Conservation (phyloP, 2,329 filamentous ascomycete genomes). For the Diaporthe velutina region DNA sequence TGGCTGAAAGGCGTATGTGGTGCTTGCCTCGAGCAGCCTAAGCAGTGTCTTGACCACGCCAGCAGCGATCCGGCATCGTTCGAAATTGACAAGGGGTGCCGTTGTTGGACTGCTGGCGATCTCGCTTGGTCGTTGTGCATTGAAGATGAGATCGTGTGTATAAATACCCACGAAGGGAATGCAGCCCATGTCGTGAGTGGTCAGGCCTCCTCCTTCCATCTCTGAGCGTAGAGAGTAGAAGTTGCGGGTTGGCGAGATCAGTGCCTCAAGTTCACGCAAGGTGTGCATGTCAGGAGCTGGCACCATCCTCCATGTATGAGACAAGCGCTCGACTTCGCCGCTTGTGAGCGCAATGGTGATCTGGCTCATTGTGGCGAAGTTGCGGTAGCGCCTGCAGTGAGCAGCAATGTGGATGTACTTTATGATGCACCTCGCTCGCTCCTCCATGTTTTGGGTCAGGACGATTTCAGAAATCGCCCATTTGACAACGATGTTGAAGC, state of each 20-base stretch:
- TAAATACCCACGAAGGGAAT: constrained; percentile 89
- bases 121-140: constrained; percentile 82
- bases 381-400: constrained; percentile 81
- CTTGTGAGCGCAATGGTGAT: constrained; percentile 82
- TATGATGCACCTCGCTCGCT: constrained; percentile 81
- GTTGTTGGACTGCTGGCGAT: constrained; percentile 76
- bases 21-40: constrained; percentile 83
- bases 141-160: constrained; percentile 86
- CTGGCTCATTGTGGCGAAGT: constrained; percentile 88
- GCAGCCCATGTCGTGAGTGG: constrained; percentile 74
- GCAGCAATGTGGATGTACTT: constrained; percentile 86
- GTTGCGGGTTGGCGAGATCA: constrained; percentile 83
- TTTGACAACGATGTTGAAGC: constrained; percentile 90
- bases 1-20: constrained; percentile 79
- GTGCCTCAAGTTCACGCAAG: constrained; percentile 75
- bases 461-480: constrained; percentile 87
- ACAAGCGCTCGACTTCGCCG: constrained; percentile 76
- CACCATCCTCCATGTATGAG: constrained; percentile 79
- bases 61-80: constrained; percentile 82
- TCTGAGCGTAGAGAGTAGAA: constrained; percentile 82
- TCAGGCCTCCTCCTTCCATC: constrained; percentile 76
- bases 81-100: constrained; percentile 84
- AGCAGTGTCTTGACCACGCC: constrained; percentile 84
- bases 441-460: constrained; percentile 77
- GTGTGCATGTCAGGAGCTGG: constrained; percentile 74